These are phyloP conservation scores for Priceomyces castillae DNA, from an alignment of 805 yeast genomes.

Conservation along the genomic window DNA sequence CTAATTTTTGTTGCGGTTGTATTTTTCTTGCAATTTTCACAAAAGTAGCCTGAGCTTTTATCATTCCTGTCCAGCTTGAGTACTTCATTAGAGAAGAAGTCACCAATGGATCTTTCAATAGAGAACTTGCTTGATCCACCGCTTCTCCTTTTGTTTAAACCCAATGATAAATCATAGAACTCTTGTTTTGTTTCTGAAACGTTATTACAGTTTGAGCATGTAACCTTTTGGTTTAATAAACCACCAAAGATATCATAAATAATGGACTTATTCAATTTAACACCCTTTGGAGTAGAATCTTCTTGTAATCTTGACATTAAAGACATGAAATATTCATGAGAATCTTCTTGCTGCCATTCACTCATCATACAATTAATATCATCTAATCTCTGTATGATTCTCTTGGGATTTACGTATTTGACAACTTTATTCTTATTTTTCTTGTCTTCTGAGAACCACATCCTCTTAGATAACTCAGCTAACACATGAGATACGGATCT, in stretches of 20 bases:
- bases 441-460: slow-evolving; percentile 61
- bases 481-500: slow-evolving; percentile 63
- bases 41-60: slow-evolving; percentile 70
- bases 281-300: slow-evolving; percentile 89
- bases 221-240: slow-evolving; percentile 74
- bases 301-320: slow-evolving; percentile 84
- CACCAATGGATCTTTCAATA: slow-evolving; percentile 70
- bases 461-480: slow-evolving; percentile 64
- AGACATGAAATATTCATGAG: slow-evolving; percentile 96
- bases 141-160: slow-evolving; percentile 49
- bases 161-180: slow-evolving; percentile 86
- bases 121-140: slow-evolving; percentile 45
- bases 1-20: slow-evolving; percentile 77
- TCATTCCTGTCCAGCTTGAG: slow-evolving; percentile 66
- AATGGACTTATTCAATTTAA: slow-evolving; percentile 73
- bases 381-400: slow-evolving; percentile 63
- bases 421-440: slow-evolving; percentile 25
- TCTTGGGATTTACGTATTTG: slow-evolving; percentile 69
- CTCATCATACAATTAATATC: slow-evolving; percentile 96
- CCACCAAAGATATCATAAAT: slow-evolving; percentile 96
- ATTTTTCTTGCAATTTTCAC: slow-evolving; percentile 78
- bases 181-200: slow-evolving; percentile 88
- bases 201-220: slow-evolving; percentile 79
- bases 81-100: slow-evolving; percentile 80
- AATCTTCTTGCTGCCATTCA: slow-evolving; percentile 97